phyloP scores from a whole-genome alignment of 2,329 filamentous ascomycete genomes.

The Coniochaeta hoffmannii region DNA sequence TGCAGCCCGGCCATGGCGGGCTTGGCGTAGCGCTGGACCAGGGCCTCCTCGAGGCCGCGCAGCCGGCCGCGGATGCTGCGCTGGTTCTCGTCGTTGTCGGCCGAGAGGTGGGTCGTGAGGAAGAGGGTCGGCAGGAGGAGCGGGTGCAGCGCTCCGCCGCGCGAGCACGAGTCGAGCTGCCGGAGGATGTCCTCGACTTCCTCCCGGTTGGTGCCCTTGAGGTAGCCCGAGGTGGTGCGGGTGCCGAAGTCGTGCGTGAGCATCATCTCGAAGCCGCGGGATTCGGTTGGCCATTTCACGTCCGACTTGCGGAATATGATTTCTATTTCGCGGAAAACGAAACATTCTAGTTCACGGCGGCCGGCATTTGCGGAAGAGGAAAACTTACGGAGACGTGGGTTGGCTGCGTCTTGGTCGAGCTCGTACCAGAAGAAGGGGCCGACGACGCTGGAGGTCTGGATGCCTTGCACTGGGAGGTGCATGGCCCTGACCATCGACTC shows the following conservation, averaged over 20 bases:
- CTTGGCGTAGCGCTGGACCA: constrained; percentile 19
- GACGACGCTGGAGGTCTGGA: constrained; percentile 22
- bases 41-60: constrained; percentile 19
- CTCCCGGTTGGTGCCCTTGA: constrained; percentile 19
- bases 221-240: constrained; percentile 22
- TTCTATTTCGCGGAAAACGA: too few species aligned
- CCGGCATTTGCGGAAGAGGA: too few species aligned
- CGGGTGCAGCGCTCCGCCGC: constrained; percentile 17
- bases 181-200: constrained; percentile 16
- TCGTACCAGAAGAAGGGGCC: constrained; percentile 28
- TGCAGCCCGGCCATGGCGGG: constrained; percentile 5
- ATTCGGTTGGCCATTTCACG: constrained; percentile 19
- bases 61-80: constrained; percentile 19
- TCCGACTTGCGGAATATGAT: constrained; percentile 27
- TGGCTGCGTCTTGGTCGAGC: constrained; percentile 15
- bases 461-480: constrained; percentile 18
- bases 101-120: constrained; percentile 17
- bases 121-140: constrained; percentile 24
- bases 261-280: constrained; percentile 25
- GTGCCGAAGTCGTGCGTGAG: constrained; percentile 21
- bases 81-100: constrained; percentile 20
- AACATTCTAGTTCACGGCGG: too few species aligned
- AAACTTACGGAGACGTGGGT: constrained; percentile 19
- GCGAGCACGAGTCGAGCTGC: constrained; percentile 18
- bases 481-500: constrained; percentile 18